Evolutionary conservation across 306 rosid species (phyloP), one percentile per base, ranked within the genome.

Genomic region (Begonia fuchsioides): DNA sequence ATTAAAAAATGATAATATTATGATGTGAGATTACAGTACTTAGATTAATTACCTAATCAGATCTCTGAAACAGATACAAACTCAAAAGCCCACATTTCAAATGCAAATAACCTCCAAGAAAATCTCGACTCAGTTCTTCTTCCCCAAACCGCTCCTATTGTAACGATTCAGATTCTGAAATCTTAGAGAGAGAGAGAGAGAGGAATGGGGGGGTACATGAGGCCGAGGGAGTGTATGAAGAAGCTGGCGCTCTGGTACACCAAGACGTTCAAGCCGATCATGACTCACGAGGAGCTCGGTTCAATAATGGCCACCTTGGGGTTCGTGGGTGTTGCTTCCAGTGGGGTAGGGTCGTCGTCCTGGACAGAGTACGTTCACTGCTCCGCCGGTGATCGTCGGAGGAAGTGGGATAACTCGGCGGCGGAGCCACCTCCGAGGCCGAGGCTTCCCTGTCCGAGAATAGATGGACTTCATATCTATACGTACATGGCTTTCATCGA

Each of bases 231-330:
- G 14, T 57, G 62, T 43, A 54, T 59, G 52, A 56, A 60, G 51
- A 72, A 67, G 64, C 53, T 72, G 39, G 74, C 73, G 1, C 44
- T 67, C 14, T 72, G 74, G 78, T 43, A 54, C 58, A 63, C 78
- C 1, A 62, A 60, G 12, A 58, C 63, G 20, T 72, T 67, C 62
- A 67, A 57, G 57, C 74, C 78, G 43, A 63, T 67, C 15, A 72
- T 72, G 70, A 72, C 70, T 44, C 78, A 72, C 67, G 70, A 67
- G 51, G 70, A 72, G 70, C 58, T 72, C 13, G 78, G 67, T 64
- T 74, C 78, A 26, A 55, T 72, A 15, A 62, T 72, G 74, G 73
- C 74, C 48, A 63, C 67, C 13, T 3, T 72, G 18, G 74, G 78
- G 43, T 72, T 72, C 58, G 71, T 72, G 11, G 71, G 74, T 10